Evolutionary conservation across 148 eudicot genomes (phyloP), one percentile per base, ranked within the genome.

Genomic region (Drosera capensis): DNA sequence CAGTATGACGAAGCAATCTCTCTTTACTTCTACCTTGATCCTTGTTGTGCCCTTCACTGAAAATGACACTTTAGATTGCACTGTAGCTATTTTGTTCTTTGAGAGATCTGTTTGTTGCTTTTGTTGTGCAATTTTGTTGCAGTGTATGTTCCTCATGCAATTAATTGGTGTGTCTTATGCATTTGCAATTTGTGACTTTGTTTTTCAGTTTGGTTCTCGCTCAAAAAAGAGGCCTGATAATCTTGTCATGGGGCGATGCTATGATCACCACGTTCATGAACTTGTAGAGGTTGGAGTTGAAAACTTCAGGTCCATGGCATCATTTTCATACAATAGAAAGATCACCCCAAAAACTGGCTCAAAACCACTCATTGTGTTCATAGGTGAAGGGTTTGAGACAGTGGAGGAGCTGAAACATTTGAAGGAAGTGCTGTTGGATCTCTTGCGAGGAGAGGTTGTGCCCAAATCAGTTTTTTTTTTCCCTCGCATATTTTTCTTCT

Each of bases 331-430:
- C 46, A 93, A 81, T 52, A 80, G 73, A 70, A 90, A 71, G 59
- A 31, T 68, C 13, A 73, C 95, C 46, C 95, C 97, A 6, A 73
- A 61, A 31, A 50, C 75, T 57, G 95, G 95, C 36, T 68, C 97
- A 29, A 90, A 90, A 54, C 97, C 97, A 34, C 70, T 90, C 40
- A 73, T 90, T 50, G 94, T 88, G 34, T 90, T 90, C 49, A 57
- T 80, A 36, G 99, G 99, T 23, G 99, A 90, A 74, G 95, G 78
- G 46, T 90, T 90, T 54, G 99, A 90, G 67, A 85, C 64, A 49
- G 74, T 68, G 15, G 77, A 78, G 40, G 94, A 90, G 68, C 66
- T 90, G 51, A 85, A 78, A 60, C 99, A 90, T 57, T 57, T 90
- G 16, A 90, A 90, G 60, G 99, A 90, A 67, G 78, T 90, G 31